phyloP scores from a whole-genome alignment of 2,329 filamentous ascomycete genomes.

The Cordyceps cateniannulata region DNA sequence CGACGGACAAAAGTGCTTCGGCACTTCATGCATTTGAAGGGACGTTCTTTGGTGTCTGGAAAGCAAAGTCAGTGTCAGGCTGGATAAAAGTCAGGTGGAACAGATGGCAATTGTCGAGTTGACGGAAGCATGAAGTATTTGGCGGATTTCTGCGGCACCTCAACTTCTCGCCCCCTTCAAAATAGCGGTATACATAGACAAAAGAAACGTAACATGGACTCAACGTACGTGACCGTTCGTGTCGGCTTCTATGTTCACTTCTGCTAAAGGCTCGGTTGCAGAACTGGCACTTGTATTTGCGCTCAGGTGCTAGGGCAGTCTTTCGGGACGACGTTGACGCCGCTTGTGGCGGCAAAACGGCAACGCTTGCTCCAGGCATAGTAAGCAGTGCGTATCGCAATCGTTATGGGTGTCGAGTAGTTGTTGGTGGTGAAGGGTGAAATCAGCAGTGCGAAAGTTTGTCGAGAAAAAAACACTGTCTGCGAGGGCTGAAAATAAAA shows the following conservation, averaged over 20 bases:
- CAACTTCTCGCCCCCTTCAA: background rate
- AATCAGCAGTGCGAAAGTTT: conserved; percentile 9
- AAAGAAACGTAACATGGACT: conserved; percentile 7
- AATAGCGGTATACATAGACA: background rate
- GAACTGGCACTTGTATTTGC: conserved; percentile 99
- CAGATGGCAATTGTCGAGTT: background rate
- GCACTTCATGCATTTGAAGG: conserved; percentile 98
- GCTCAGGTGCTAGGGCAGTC: conserved; percentile 72
- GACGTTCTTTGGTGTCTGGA: conserved; percentile 93
- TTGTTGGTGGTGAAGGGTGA: background rate
- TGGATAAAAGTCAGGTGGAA: too few relatives aligned
- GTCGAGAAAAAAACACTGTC: conserved; percentile 16
- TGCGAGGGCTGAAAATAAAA: conserved; percentile 3
- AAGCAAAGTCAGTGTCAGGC: conserved; percentile 1
- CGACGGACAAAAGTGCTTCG: conserved; percentile 96
- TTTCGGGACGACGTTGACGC: conserved; percentile 70
- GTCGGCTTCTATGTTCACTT: conserved; percentile 92
- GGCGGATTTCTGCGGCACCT: background rate
- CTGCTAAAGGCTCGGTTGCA: conserved; percentile 96
- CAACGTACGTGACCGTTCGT: conserved; percentile 94
- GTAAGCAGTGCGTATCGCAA: conserved; percentile 21
- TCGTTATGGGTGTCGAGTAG: conserved; percentile 1
- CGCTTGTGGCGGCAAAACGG: conserved; percentile 55
- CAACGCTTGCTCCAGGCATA: conserved; percentile 67
- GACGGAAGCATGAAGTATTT: background rate